Base-by-base conservation (phyloP, 257 asterid genomes). In the Forsythia viridissima region DNA sequence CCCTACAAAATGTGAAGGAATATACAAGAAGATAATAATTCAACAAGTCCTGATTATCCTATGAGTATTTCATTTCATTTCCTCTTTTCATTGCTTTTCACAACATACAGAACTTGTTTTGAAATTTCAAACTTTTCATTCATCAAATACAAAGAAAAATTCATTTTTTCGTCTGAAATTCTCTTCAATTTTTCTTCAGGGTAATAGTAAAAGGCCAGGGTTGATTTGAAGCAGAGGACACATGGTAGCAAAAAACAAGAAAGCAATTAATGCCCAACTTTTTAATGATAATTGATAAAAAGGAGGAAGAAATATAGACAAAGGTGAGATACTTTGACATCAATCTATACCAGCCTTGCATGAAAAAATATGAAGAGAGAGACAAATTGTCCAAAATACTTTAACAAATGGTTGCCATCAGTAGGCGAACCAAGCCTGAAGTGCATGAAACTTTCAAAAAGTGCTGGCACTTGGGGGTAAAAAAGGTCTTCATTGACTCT, bases 321-420 rank as follows among this genome's bases (percentile, higher is more conserved):
- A 8, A 63, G 46, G 70, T 72, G 70, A 40, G 57, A 67, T 30
- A 21, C 12, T 36, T 59, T 61, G n/a, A 73, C 78, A 75, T 59
- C 69, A 44, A 57, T 43, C 61, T 55, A 37, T 68, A 18, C 44
- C 40, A 34, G 52, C 67, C 37, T 20, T 20, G 3, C 3, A 15
- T 59, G 5, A 57, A 57, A 20, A 57, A 57, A 8, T 1, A 55
- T 55, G 24, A 5, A 57, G 66, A n/a, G 55, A 46, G 55, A 0
- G n/a, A 18, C 3, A 12, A 15, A 18, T 55, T 16, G 65, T 55
- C 65, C 24, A 55, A 55, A 55, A 55, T 55, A 44, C 11, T 44
- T 44, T 11, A 3, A 63, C 7, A 9, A 63, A 63, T 10, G 39
- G 6, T 63, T 63, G 16, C 39, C 37, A 10, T 24, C 70, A 9